phyloP scores from a whole-genome alignment of 148 eudicot genomes.

The Gaultheria prostrata region DNA sequence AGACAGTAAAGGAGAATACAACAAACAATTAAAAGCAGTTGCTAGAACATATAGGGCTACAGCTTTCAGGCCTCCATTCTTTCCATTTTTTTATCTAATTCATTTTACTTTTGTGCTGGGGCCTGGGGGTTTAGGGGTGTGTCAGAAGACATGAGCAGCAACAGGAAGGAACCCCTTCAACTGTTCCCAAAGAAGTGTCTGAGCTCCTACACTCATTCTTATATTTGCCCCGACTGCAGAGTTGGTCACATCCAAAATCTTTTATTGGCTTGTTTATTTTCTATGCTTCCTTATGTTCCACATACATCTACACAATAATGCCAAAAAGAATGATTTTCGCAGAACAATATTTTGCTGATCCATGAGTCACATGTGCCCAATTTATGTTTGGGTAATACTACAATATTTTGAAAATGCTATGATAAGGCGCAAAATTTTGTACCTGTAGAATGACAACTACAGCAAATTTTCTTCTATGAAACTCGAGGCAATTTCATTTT shows the following conservation, averaged over 20 bases:
- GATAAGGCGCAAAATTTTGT: neutral
- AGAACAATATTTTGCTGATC: neutral
- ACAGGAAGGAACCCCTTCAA: neutral
- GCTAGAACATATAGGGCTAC: neutral
- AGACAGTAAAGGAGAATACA: neutral
- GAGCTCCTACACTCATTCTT: neutral
- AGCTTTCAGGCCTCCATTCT: neutral
- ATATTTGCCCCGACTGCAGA: neutral
- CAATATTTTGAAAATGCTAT: neutral
- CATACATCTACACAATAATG: neutral
- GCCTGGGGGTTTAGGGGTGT: neutral
- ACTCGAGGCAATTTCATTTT: neutral
- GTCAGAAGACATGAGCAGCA: neutral
- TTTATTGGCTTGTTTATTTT: neutral
- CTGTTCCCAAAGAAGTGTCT: neutral
- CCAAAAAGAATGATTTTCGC: neutral
- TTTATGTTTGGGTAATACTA: neutral
- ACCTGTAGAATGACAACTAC: neutral
- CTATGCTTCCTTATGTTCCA: neutral
- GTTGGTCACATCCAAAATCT: neutral
- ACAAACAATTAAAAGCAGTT: neutral
- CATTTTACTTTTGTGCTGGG: neutral
- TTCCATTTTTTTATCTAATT: neutral
- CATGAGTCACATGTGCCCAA: neutral
- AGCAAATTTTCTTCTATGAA: neutral